Evolutionary conservation across 352 stramenopile genomes (phyloP).

Genomic region (Pythium chondricola): DNA sequence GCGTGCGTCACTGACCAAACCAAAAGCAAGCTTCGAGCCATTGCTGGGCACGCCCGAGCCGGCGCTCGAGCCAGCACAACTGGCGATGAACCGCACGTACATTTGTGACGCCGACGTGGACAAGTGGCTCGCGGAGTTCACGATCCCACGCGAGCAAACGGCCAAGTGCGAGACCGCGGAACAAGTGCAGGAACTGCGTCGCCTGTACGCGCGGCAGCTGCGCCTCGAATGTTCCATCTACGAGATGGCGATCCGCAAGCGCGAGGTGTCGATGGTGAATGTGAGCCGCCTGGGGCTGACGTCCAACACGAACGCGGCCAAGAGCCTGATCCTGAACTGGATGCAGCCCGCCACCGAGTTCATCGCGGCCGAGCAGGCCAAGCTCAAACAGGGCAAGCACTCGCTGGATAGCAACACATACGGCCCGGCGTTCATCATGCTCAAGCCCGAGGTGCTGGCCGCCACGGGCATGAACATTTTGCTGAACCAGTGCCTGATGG

Average conservation of each 20-base stretch:
- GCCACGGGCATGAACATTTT: conserved; percentile 61
- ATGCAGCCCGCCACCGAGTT: conserved; percentile 32
- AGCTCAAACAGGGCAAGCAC: conserved; percentile 45
- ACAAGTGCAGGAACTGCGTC: conserved; percentile 49
- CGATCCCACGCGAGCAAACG: conserved; percentile 43
- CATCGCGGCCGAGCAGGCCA: conserved; percentile 43
- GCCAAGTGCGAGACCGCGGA: conserved; percentile 38
- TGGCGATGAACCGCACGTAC: conserved; percentile 23
- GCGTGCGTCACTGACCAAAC: conserved; percentile 36
- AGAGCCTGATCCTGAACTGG: conserved; percentile 61
- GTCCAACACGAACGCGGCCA: conserved; percentile 49
- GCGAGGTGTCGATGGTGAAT: conserved; percentile 37
- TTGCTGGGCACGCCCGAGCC: conserved; percentile 19
- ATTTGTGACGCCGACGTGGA: conserved; percentile 73
- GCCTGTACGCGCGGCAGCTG: conserved; percentile 68
- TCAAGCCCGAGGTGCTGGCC: conserved; percentile 47
- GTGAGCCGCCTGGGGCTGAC: conserved; percentile 38
- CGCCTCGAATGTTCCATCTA: conserved; percentile 76
- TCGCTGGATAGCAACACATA: conserved; percentile 73
- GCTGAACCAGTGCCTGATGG: conserved; percentile 63
- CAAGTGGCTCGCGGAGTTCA: conserved; percentile 58
- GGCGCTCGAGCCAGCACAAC: conserved; percentile 6
- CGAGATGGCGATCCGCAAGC: conserved; percentile 74
- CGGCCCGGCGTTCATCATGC: conserved; percentile 52
- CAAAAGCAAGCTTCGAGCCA: conserved; percentile 16